Conservation (phyloP, 2,329 filamentous ascomycete genomes). For the Pseudogymnoascus sp. region DNA sequence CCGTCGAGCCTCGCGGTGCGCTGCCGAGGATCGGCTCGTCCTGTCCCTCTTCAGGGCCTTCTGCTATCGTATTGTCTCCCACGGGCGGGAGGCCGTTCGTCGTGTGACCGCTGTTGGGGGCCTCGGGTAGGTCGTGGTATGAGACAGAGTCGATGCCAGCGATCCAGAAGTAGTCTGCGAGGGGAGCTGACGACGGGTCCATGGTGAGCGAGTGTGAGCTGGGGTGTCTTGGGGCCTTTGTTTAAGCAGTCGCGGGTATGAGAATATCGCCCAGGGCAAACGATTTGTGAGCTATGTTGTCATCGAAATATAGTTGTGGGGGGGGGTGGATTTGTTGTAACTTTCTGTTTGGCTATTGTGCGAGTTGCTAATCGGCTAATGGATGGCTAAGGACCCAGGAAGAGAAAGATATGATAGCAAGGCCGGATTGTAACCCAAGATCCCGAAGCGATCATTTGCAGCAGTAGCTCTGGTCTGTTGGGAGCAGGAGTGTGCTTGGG, state of each 20-base stretch:
- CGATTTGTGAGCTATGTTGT: slow-evolving; percentile 9
- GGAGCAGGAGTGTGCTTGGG: background rate
- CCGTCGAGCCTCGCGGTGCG: slow-evolving; percentile 23
- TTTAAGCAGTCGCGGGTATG: background rate
- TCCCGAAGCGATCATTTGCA: slow-evolving; percentile 1
- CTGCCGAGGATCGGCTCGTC: slow-evolving; percentile 25
- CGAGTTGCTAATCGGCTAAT: slow-evolving; percentile 8
- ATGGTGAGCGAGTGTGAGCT: slow-evolving; percentile 17
- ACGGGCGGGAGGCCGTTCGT: slow-evolving; percentile 21
- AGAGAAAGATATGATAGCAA: background rate
- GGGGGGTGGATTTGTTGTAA: too few relatives aligned
- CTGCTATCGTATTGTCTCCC: slow-evolving; percentile 50
- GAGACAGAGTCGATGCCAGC: slow-evolving; percentile 60
- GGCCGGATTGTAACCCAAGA: background rate
- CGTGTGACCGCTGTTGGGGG: slow-evolving; percentile 27
- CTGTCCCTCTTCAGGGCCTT: slow-evolving; percentile 38
- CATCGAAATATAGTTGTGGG: slow-evolving; percentile 9
- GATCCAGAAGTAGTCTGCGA: slow-evolving; percentile 71
- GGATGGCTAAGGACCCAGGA: background rate
- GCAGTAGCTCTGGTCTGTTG: background rate
- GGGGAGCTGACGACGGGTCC: slow-evolving; percentile 46
- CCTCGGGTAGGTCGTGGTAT: slow-evolving; percentile 42
- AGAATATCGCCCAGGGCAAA: background rate
- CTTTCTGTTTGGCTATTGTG: slow-evolving; percentile 6
- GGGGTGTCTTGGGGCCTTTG: background rate